Evolutionary conservation across 495 filamentous ascomycete species (phyloP).

Genomic region (Evernia prunastri): DNA sequence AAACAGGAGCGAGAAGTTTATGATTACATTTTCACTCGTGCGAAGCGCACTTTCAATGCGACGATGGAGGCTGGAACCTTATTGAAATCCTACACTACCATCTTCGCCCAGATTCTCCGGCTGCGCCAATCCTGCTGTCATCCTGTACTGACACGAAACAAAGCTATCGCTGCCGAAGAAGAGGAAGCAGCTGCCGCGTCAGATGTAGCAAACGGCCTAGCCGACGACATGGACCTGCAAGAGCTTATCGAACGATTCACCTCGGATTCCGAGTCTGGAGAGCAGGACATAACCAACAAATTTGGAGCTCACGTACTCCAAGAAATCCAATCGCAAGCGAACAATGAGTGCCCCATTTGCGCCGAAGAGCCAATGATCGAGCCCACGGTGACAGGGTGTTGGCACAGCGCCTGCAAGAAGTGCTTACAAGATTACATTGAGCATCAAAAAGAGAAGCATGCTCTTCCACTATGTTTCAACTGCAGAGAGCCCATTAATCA

Average conservation of each 20-base stretch:
- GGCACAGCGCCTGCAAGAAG: slow-evolving; percentile 92
- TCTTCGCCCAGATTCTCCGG: slow-evolving; percentile 93
- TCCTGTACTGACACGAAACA: slow-evolving; percentile 79
- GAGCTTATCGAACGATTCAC: slow-evolving; percentile 79
- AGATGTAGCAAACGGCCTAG: slow-evolving; percentile 70
- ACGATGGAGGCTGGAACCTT: slow-evolving; percentile 89
- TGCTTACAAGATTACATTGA: slow-evolving; percentile 82
- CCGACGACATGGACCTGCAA: slow-evolving; percentile 94
- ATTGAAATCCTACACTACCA: slow-evolving; percentile 88
- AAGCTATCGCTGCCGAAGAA: slow-evolving; percentile 78
- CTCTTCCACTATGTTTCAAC: slow-evolving; percentile 75
- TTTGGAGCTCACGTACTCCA: slow-evolving; percentile 82
- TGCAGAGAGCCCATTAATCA: slow-evolving; percentile 78
- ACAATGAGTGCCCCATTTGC: slow-evolving; percentile 90
- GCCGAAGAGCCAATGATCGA: slow-evolving; percentile 90
- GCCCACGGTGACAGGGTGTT: slow-evolving; percentile 89
- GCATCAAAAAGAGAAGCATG: slow-evolving; percentile 71
- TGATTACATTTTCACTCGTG: slow-evolving; percentile 74
- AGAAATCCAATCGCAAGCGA: slow-evolving; percentile 83
- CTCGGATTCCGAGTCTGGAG: slow-evolving; percentile 54
- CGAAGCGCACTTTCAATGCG: slow-evolving; percentile 72
- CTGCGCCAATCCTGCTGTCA: slow-evolving; percentile 94
- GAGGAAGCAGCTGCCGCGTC: slow-evolving; percentile 74
- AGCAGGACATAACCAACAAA: slow-evolving; percentile 39
- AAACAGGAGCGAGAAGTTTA: slow-evolving; percentile 83